phyloP scores from a whole-genome alignment of 192 early-diverging fungal genomes.

The Backusella liffmaniae region DNA sequence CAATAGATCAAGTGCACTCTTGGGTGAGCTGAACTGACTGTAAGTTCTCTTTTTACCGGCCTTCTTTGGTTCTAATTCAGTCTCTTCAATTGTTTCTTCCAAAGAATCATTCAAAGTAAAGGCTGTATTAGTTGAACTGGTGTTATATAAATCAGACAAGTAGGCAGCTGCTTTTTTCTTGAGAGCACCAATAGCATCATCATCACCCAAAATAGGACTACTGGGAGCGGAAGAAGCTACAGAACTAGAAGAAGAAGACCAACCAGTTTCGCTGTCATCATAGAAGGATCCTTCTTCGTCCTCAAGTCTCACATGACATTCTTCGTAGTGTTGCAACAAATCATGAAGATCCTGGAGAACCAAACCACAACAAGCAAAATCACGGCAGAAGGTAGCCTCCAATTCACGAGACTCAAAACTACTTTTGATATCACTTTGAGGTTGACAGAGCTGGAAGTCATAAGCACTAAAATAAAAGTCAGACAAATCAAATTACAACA shows the following conservation, averaged over 20 bases:
- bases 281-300: slow-evolving; percentile 66
- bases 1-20: slow-evolving; percentile 16
- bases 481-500: background rate
- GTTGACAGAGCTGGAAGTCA: slow-evolving; percentile 29
- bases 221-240: background rate
- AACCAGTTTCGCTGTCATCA: slow-evolving; percentile 35
- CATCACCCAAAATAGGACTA: slow-evolving; percentile 24
- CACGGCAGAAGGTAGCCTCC: slow-evolving; percentile 90
- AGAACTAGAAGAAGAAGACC: slow-evolving; percentile 17
- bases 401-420: slow-evolving; percentile 65
- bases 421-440: slow-evolving; percentile 30
- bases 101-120: slow-evolving; percentile 8
- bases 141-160: slow-evolving; percentile 27
- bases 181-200: slow-evolving; percentile 20
- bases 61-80: slow-evolving; percentile 1
- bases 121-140: background rate
- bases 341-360: slow-evolving; percentile 89
- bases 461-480: slow-evolving; percentile 20
- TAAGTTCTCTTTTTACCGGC: slow-evolving; percentile 23
- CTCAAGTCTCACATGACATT: slow-evolving; percentile 87
- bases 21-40: background rate
- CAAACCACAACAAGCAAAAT: slow-evolving; percentile 94
- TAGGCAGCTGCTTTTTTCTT: slow-evolving; percentile 37
- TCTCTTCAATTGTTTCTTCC: slow-evolving; percentile 10
- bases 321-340: slow-evolving; percentile 95